These are phyloP conservation scores for Harringtonia aguacate DNA, from an alignment of 2,329 filamentous ascomycete genomes.

Conservation along the genomic window DNA sequence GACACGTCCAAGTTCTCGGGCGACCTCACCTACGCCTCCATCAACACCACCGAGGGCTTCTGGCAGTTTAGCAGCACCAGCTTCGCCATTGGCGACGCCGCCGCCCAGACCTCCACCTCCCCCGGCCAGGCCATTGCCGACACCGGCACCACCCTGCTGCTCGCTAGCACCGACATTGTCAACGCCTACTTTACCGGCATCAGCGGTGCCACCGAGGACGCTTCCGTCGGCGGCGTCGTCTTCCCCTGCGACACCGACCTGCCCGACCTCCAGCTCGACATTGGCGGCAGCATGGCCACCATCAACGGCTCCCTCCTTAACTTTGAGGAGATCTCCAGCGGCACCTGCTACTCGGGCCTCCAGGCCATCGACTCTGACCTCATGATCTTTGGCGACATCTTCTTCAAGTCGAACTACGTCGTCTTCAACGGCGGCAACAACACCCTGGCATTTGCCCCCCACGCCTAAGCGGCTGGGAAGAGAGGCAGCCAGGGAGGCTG, in stretches of 20 bases:
- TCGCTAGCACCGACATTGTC: conserved; percentile 43
- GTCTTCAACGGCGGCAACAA: conserved; percentile 46
- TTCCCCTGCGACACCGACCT: conserved; percentile 35
- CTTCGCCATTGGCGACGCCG: conserved; percentile 41
- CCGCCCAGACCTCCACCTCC: conserved; percentile 21
- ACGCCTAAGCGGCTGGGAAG: conserved; percentile 26
- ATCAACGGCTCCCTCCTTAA: conserved; percentile 42
- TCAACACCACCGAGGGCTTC: conserved; percentile 54
- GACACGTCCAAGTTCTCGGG: conserved; percentile 54
- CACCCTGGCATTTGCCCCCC: conserved; percentile 37
- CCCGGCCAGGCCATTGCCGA: conserved; percentile 40
- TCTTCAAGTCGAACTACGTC: conserved; percentile 52
- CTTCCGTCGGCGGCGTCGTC: conserved; percentile 29
- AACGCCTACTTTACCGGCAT: conserved; percentile 38
- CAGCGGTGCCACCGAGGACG: conserved; percentile 27
- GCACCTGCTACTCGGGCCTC: conserved; percentile 57
- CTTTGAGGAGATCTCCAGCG: conserved; percentile 38
- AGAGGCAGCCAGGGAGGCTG: no score
- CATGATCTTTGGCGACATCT: conserved; percentile 53
- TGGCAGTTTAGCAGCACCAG: conserved; percentile 54
- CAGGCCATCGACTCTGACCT: conserved; percentile 46
- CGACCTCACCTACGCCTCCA: conserved; percentile 46
- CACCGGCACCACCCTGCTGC: conserved; percentile 53
- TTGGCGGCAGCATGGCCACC: conserved; percentile 45
- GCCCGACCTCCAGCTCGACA: conserved; percentile 41